Conservation (phyloP, 108 stramenopile genomes). For the Skeletonema grethae region DNA sequence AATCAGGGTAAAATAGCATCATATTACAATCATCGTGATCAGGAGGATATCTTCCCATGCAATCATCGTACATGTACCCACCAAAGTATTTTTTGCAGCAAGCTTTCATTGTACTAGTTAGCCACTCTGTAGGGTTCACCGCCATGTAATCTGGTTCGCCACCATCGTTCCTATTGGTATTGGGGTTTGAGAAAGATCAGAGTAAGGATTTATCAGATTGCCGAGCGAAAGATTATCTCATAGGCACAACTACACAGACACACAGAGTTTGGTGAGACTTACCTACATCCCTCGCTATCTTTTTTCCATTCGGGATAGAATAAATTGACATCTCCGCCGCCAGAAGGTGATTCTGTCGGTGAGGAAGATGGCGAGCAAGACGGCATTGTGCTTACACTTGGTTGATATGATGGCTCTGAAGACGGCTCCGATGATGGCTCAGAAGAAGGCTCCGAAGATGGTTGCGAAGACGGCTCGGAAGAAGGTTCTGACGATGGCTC, state of each 20-base stretch:
- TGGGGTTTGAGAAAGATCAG: no score
- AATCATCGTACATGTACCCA: not conserved
- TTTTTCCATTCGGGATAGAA: not conserved
- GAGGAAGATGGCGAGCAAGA: not conserved
- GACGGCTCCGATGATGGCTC: no score
- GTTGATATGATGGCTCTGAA: no score
- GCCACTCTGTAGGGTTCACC: not conserved
- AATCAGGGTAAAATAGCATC: conserved; percentile 1
- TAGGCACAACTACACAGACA: no score
- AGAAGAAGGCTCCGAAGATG: no score
- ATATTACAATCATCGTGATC: not conserved
- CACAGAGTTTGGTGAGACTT: no score
- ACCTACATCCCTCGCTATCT: not conserved
- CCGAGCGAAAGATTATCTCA: no score
- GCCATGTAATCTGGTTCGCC: not conserved
- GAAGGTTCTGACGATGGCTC: no score
- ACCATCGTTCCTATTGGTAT: not conserved
- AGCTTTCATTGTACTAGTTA: not conserved
- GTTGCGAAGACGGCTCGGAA: no score
- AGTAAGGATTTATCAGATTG: no score
- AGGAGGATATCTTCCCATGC: conserved; percentile 1
- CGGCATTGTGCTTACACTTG: not conserved
- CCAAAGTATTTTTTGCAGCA: not conserved
- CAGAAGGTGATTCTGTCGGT: not conserved
- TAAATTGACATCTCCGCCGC: not conserved